A percentile compares a stretch with the other conserved stretches of the same genome.
Evolutionary conservation across 2,329 filamentous ascomycete genomes (phyloP).

Genomic region (Dactylonectria macrodidyma): DNA sequence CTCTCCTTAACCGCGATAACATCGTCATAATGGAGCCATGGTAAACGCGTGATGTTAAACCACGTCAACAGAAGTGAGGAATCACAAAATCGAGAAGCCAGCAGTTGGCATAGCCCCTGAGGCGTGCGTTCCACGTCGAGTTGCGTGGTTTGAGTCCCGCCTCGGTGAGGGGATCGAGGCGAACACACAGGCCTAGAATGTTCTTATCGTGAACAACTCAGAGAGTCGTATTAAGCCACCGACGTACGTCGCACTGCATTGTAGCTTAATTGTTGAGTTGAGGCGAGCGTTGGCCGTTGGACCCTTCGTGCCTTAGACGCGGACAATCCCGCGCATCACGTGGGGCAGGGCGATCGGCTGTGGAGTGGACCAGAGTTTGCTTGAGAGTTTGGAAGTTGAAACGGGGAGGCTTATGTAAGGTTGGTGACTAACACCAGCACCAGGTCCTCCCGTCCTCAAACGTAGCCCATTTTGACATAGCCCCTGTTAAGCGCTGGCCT

Average conservation of each 20-base stretch:
- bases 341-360: conserved; percentile 33
- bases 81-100: conserved; percentile 15
- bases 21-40: conserved; percentile 31
- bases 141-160: not conserved
- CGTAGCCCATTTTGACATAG: conserved; percentile 10
- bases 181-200: conserved; percentile 9
- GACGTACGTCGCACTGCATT: not conserved
- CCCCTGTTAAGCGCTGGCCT: not conserved
- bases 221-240: conserved; percentile 27
- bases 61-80: conserved; percentile 30
- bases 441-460: conserved; percentile 24
- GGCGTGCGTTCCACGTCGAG: conserved; percentile 16
- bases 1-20: conserved; percentile 22
- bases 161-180: conserved; percentile 21
- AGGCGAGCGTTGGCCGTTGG: conserved; percentile 11
- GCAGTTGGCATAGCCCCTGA: conserved; percentile 16
- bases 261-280: conserved; percentile 1
- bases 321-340: conserved; percentile 37
- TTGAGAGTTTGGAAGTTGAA: conserved; percentile 9
- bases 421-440: conserved; percentile 23
- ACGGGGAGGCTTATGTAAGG: conserved; percentile 38
- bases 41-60: conserved; percentile 22
- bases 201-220: conserved; percentile 7
- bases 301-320: conserved; percentile 6
- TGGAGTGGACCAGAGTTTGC: conserved; percentile 26